These are phyloP conservation scores for Sporodiniella umbellata DNA, from an alignment of 371 early-diverging fungal genomes.

Conservation along the genomic window DNA sequence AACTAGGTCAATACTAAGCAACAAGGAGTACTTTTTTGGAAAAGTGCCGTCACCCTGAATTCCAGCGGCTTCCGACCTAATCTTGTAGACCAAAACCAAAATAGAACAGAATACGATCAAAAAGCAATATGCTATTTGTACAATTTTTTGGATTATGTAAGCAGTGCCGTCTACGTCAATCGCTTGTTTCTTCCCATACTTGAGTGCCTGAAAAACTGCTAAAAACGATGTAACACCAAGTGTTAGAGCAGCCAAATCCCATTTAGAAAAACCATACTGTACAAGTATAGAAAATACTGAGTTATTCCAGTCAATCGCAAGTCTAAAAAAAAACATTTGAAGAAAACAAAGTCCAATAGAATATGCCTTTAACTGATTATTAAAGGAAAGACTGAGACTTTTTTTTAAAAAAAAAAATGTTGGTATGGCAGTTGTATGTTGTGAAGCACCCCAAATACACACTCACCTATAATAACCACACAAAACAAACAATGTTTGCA, in stretches of 20 bases:
- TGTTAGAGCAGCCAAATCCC: slow-evolving; percentile 18
- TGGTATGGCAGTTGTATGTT: too few relatives aligned
- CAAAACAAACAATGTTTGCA: slow-evolving; percentile 53
- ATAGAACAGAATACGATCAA: slow-evolving; percentile 14
- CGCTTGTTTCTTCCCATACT: slow-evolving; percentile 3
- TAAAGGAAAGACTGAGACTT: neutral
- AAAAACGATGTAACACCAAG: neutral
- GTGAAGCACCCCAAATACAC: too few relatives aligned
- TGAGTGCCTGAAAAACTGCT: slow-evolving; percentile 1
- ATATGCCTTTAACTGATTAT: neutral
- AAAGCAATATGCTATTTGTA: slow-evolving; percentile 11
- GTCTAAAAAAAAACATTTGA: slow-evolving; percentile 8
- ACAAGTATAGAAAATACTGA: neutral
- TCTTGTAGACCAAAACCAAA: slow-evolving; percentile 32
- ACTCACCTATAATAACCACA: slow-evolving; percentile 31
- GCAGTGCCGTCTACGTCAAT: slow-evolving; percentile 24
- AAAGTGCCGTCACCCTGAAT: neutral
- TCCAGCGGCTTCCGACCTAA: slow-evolving; percentile 12
- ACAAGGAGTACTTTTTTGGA: slow-evolving; percentile 14
- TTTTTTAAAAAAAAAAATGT: neutral
- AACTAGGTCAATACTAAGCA: slow-evolving; percentile 22
- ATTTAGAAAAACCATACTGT: slow-evolving; percentile 7
- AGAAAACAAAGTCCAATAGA: slow-evolving; percentile 1
- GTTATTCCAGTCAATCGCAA: slow-evolving; percentile 10
- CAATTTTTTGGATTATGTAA: slow-evolving; percentile 18